Evolutionary conservation across 2,329 filamentous ascomycete genomes (phyloP), one percentile per base, ranked within the genome.

Genomic region (Polychaeton citri): DNA sequence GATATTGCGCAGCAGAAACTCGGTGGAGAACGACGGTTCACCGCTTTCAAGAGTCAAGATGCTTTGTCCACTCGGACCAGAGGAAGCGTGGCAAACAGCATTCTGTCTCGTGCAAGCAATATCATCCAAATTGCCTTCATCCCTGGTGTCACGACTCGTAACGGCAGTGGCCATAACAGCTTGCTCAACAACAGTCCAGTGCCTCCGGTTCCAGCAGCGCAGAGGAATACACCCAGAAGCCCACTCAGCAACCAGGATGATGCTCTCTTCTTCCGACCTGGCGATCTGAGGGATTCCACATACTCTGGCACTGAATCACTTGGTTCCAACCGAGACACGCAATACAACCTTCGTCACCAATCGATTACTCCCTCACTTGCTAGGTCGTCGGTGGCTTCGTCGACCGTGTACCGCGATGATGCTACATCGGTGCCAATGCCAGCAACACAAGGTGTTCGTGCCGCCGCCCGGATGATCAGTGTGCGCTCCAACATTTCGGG

Each of bases 121-220:
- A 88, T 98, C 56, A 98, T 98, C 51, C 90, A 96, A 63, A 98
- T 98, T 61, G 90, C 90, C 38, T 98, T 96, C 60, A 96, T 98
- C 46, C 90, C 90, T 10, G 90, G 90, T 41, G 87, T 96, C 51
- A 58, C 50, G 16, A 95, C 85, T 41, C 95, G 95, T 63, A 81
- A 83, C 4, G 79, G 81, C n/a, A 88, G 85, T 1, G 44, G 48
- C 3, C 45, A 47, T 20, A 52, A 50, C 35, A 55, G 52, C 36
- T 19, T 54, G 30, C 41, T 48, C 12, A 40, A 45, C 24, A 36
- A 40, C 17, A 86, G 87, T n/a, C 88, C 88, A 0, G 87, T 98
- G 4, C 90, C 90, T 30, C 86, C 88, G 12, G 85, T 96, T 42
- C 88, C 90, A 32, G 76, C 67, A 35, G 64, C 66, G 30, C 50